Evolutionary conservation across 139 green algal genomes (phyloP), one percentile per base, ranked within the genome.

Genomic region (Volvox reticuliferus): DNA sequence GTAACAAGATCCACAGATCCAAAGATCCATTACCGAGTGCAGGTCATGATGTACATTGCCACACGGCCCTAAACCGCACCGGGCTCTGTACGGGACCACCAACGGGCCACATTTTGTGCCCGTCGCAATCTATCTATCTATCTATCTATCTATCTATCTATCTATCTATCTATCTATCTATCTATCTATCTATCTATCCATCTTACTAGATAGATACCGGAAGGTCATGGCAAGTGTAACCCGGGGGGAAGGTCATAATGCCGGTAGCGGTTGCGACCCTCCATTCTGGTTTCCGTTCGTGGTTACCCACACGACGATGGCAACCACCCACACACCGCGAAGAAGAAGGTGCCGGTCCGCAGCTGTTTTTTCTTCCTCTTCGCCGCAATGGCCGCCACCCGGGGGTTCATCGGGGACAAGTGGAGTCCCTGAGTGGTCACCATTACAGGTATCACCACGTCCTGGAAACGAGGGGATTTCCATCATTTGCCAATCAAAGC

Each of bases 381-480:
- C 1, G 12, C 17, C 5, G 33, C 37, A 61, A 68, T 67, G 12
- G 61, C 55, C 73, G 62, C 76, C 26, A 86, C 33, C 5, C 2
- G 1, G 0, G 91, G 88, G 80, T 94, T 91, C 26, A 92, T 61
- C 1, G 91, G 91, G 16, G 76, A 91, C 13, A 79, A 30, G 21
- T 92, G 21, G 33, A 94, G 77, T 68, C 88, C 91, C 73, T 90
- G 85, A 0, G 85, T 35, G 0, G 79, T 83, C 33, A 94, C 82
- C 89, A 93, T 93, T 0, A 94, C 92, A 0, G 92, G 92, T 1
- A 94, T 79, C 21, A 94, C 92, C 2, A 94, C 50, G 37, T 94
- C 92, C 85, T 93, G 89, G 28, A 35, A 12, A 28, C 67, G 9
- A 55, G 44, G 67, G 67, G 14, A 75, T 75, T 28, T 75, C 67